phyloP scores from a whole-genome alignment of 345 rosid genomes.

The Iberis pinnata region DNA sequence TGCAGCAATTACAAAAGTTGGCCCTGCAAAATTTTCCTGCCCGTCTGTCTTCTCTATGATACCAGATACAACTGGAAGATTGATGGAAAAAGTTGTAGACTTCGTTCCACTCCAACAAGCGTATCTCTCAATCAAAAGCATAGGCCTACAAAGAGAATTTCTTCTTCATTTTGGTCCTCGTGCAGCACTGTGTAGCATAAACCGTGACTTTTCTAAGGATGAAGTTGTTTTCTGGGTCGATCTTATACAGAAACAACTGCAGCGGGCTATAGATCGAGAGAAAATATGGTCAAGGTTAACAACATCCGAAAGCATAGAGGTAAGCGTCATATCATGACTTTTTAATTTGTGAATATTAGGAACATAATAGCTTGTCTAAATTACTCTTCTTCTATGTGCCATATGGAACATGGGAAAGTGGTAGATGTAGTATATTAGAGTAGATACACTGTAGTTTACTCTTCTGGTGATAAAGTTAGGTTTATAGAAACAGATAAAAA shows the following conservation, averaged over 20 bases:
- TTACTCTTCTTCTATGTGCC: constrained; percentile 2
- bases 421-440: constrained; percentile 11
- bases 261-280: constrained; percentile 84
- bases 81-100: constrained; percentile 86
- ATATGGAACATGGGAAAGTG: constrained; percentile 13
- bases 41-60: constrained; percentile 55
- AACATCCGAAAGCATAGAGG: constrained; percentile 97
- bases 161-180: constrained; percentile 94
- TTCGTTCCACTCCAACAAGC: constrained; percentile 62
- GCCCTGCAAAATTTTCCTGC: constrained; percentile 78
- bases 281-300: constrained; percentile 95
- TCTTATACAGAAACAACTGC: constrained; percentile 82
- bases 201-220: constrained; percentile 57
- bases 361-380: constrained; percentile 16
- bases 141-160: constrained; percentile 83
- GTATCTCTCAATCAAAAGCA: constrained; percentile 55
- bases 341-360: constrained; percentile 4
- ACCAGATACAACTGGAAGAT: constrained; percentile 71
- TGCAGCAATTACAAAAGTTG: constrained; percentile 81
- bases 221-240: constrained; percentile 91
- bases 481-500: neutral
- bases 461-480: no score
- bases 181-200: constrained; percentile 64
- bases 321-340: constrained; percentile 25
- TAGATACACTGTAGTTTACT: no score